These are phyloP conservation scores for Boletus speciosus DNA, from an alignment of 768 basidiomycete genomes.

Conservation along the genomic window DNA sequence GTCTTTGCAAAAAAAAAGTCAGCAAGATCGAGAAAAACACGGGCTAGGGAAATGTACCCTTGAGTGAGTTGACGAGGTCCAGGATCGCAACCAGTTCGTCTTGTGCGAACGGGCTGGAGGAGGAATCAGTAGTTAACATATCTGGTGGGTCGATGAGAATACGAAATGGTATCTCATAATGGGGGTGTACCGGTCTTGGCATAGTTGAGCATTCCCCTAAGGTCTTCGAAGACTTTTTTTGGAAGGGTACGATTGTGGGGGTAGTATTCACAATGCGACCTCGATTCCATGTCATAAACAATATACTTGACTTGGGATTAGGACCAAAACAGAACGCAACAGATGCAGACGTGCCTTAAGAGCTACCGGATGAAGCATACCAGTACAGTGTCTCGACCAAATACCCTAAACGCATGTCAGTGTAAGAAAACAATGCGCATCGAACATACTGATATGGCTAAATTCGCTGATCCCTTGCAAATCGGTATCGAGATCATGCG, in stretches of 20 bases:
- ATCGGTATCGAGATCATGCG: neutral
- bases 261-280: constrained; percentile 19
- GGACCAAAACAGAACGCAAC: neutral
- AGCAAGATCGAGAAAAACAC: neutral
- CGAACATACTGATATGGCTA: constrained; percentile 13
- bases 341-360: neutral
- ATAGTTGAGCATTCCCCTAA: constrained; percentile 20
- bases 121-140: constrained; percentile 14
- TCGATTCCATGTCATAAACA: constrained; percentile 2
- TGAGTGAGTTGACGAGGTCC: neutral
- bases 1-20: neutral
- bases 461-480: constrained; percentile 6
- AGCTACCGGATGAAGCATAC: neutral
- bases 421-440: neutral
- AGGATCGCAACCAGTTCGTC: constrained; percentile 9
- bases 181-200: constrained; percentile 4
- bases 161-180: neutral
- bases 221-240: neutral
- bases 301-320: neutral
- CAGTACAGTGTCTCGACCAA: constrained; percentile 12
- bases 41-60: neutral
- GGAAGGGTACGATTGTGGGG: constrained; percentile 5
- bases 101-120: constrained; percentile 13
- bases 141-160: neutral
- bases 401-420: constrained; percentile 8